Percentiles rank a stretch among this genome's conserved stretches.
Conservation (phyloP, 2,329 filamentous ascomycete species). For the Atkinsonella texensis region DNA sequence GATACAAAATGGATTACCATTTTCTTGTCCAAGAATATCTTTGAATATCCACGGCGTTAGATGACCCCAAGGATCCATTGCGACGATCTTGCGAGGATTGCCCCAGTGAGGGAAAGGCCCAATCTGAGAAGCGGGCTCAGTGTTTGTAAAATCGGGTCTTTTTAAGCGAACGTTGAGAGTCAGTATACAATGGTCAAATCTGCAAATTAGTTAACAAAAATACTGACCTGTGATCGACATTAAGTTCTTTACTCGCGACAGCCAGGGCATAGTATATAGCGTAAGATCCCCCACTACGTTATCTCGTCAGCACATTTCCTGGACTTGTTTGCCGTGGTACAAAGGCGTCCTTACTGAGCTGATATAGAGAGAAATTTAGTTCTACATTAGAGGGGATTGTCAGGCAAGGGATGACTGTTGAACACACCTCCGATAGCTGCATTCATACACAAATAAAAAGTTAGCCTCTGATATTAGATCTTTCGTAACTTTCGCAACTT, state of each 20-base stretch:
- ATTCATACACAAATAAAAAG: neutral
- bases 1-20: constrained; percentile 31
- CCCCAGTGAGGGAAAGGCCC: constrained; percentile 85
- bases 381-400: neutral
- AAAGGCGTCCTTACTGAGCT: constrained; percentile 24
- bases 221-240: constrained; percentile 57
- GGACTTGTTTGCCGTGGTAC: neutral
- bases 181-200: constrained; percentile 6
- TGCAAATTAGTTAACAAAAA: neutral
- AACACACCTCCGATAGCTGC: constrained; percentile 45
- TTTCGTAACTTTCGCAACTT: neutral
- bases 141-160: constrained; percentile 56
- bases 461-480: neutral
- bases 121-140: constrained; percentile 80
- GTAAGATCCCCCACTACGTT: constrained; percentile 65
- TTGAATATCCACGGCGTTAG: constrained; percentile 74
- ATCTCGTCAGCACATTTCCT: neutral
- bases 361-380: neutral
- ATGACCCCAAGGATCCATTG: constrained; percentile 93
- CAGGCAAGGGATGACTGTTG: neutral
- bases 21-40: constrained; percentile 63
- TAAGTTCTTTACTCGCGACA: constrained; percentile 80
- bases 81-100: constrained; percentile 86
- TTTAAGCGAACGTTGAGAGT: neutral
- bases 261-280: constrained; percentile 92